These are phyloP conservation scores for Trichosporon faecale DNA, from an alignment of 1,284 basidiomycete species.

Conservation along the genomic window DNA sequence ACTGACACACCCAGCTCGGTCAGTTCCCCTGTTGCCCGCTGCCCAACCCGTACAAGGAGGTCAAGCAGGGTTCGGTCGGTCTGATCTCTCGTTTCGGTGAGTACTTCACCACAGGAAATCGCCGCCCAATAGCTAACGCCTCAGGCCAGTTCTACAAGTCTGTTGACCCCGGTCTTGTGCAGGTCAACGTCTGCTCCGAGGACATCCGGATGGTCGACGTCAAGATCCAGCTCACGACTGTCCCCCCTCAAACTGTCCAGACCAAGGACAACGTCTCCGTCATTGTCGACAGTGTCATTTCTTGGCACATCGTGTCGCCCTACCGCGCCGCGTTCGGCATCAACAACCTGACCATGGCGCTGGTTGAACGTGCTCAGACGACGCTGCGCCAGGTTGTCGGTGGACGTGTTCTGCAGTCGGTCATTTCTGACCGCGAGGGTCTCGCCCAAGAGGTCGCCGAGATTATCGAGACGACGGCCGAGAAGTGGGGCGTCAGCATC, in stretches of 20 bases:
- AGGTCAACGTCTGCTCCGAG: slow-evolving; percentile 92
- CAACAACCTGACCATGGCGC: slow-evolving; percentile 76
- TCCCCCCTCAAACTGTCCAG: slow-evolving; percentile 73
- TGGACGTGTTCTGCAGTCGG: slow-evolving; percentile 63
- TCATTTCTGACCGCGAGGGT: slow-evolving; percentile 78
- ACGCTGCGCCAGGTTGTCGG: slow-evolving; percentile 93
- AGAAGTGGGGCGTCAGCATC: slow-evolving; percentile 89
- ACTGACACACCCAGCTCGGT: slow-evolving; percentile 54
- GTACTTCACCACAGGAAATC: slow-evolving; percentile 65
- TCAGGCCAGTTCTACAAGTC: slow-evolving; percentile 57
- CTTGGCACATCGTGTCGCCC: slow-evolving; percentile 71
- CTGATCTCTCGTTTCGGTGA: slow-evolving; percentile 87
- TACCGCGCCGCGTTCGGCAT: slow-evolving; percentile 93
- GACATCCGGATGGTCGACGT: slow-evolving; percentile 76
- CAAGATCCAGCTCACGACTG: slow-evolving; percentile 85
- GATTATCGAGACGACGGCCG: slow-evolving; percentile 63
- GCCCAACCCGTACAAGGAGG: slow-evolving; percentile 56
- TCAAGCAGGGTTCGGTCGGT: slow-evolving; percentile 74
- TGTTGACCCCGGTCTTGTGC: slow-evolving; percentile 86
- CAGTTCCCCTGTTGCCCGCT: slow-evolving; percentile 81
- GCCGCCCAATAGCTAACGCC: background rate
- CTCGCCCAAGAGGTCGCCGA: slow-evolving; percentile 94
- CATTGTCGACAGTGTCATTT: slow-evolving; percentile 67
- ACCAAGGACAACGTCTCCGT: slow-evolving; percentile 67
- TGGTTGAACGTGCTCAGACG: slow-evolving; percentile 91